A percentile compares a stretch with the other conserved stretches of the same genome.
Conservation (phyloP, 371 early-diverging fungal genomes). For the Apophysomyces variabilis region DNA sequence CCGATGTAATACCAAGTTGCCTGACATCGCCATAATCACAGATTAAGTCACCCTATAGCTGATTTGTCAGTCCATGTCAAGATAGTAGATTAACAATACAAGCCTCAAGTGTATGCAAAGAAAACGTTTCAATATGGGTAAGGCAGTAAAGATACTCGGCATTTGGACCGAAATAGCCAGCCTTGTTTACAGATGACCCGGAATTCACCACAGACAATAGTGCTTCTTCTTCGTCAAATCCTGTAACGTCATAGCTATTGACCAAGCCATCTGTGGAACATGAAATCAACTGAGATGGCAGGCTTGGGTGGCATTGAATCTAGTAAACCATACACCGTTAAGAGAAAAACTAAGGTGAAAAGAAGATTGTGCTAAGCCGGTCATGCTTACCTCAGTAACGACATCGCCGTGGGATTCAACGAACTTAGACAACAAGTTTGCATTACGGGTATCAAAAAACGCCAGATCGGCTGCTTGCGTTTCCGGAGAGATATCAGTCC, state of each 20-base stretch:
- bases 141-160: slow-evolving; percentile 85
- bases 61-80: slow-evolving; percentile 29
- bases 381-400: slow-evolving; percentile 65
- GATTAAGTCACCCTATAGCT: slow-evolving; percentile 61
- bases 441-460: slow-evolving; percentile 73
- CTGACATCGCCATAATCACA: slow-evolving; percentile 85
- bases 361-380: no score
- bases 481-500: slow-evolving; percentile 65
- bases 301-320: slow-evolving; percentile 78
- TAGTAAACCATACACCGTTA: slow-evolving; percentile 28
- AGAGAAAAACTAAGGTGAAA: neutral
- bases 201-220: slow-evolving; percentile 82
- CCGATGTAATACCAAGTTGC: slow-evolving; percentile 43
- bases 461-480: slow-evolving; percentile 66
- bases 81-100: neutral
- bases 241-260: slow-evolving; percentile 71
- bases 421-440: slow-evolving; percentile 58
- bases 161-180: slow-evolving; percentile 90
- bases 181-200: slow-evolving; percentile 75
- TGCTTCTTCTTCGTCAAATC: slow-evolving; percentile 89
- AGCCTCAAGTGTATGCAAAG: slow-evolving; percentile 57
- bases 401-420: slow-evolving; percentile 90
- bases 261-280: slow-evolving; percentile 81
- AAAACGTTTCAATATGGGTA: slow-evolving; percentile 89
- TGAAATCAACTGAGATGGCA: slow-evolving; percentile 62